A percentile compares a stretch with the other conserved stretches of the same genome.
phyloP scores from a whole-genome alignment of 352 stramenopile species.

The Saprolegnia diclina region DNA sequence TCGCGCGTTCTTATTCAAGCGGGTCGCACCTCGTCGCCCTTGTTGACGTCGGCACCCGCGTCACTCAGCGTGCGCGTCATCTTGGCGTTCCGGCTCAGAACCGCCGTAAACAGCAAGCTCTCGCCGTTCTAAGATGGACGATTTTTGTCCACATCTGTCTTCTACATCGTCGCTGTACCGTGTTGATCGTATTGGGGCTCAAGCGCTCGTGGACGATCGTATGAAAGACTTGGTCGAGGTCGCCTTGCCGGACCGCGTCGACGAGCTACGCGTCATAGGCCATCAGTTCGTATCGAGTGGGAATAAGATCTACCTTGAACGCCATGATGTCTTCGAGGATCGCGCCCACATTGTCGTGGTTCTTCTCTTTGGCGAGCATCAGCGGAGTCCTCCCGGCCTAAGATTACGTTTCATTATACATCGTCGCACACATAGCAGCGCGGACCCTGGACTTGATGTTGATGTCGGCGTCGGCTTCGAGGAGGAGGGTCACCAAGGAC shows the following conservation, averaged over 20 bases:
- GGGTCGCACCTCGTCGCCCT: background rate
- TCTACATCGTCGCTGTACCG: background rate
- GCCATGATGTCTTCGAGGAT: slow-evolving; percentile 8
- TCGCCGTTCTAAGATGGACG: background rate
- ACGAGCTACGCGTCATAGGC: background rate
- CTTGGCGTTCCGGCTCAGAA: slow-evolving; percentile 7
- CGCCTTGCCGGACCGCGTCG: background rate
- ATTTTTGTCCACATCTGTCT: background rate
- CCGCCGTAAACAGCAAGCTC: background rate
- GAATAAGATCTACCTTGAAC: background rate
- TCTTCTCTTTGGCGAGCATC: slow-evolving; percentile 5
- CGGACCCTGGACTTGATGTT: background rate
- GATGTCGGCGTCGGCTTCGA: slow-evolving; percentile 5
- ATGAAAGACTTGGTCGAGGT: slow-evolving; percentile 2
- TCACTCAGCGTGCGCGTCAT: slow-evolving; percentile 5
- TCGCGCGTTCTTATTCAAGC: background rate
- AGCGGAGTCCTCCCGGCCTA: slow-evolving; percentile 1
- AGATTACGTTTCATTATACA: background rate
- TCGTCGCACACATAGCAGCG: background rate
- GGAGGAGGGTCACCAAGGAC: background rate
- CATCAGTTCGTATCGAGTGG: background rate
- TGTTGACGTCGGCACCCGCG: slow-evolving; percentile 5
- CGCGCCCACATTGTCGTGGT: background rate
- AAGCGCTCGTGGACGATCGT: background rate
- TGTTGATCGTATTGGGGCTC: slow-evolving; percentile 6